A percentile compares a stretch with the other conserved stretches of the same genome.
phyloP scores from a whole-genome alignment of 2,329 filamentous ascomycete genomes.

The Cadophora luteo-olivacea region DNA sequence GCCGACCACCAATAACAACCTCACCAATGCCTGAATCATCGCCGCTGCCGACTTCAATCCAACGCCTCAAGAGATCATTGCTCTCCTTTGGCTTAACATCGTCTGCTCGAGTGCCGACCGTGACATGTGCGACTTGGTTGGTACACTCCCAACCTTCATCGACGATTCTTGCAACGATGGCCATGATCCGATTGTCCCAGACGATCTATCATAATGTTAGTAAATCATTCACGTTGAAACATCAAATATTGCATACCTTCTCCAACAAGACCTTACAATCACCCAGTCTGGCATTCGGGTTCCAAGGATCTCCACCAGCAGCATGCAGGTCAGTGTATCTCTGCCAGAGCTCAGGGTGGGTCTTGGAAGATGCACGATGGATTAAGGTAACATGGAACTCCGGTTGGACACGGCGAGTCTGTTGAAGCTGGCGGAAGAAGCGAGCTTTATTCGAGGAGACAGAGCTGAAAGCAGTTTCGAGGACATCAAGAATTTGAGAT shows the following conservation, averaged over 20 bases:
- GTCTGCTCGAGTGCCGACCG: conserved; percentile 78
- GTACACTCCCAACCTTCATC: conserved; percentile 71
- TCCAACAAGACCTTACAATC: conserved; percentile 69
- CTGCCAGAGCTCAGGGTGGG: conserved; percentile 76
- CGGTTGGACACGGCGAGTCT: conserved; percentile 77
- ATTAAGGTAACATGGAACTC: conserved; percentile 94
- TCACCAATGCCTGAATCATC: conserved; percentile 43
- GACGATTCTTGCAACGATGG: conserved; percentile 80
- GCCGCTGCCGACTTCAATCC: conserved; percentile 67
- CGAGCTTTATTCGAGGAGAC: conserved; percentile 58
- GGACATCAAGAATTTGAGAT: conserved; percentile 58
- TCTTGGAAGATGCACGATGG: conserved; percentile 70
- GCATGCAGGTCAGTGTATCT: conserved; percentile 68
- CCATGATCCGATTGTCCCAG: conserved; percentile 88
- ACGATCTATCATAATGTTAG: conserved; percentile 61
- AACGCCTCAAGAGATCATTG: conserved; percentile 80
- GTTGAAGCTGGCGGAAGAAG: conserved; percentile 79
- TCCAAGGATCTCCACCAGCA: conserved; percentile 41
- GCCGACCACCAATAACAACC: conserved; percentile 38
- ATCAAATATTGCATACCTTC: conserved; percentile 51
- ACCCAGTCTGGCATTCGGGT: conserved; percentile 62
- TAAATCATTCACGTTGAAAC: background rate
- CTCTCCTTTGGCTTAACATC: conserved; percentile 92
- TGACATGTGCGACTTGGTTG: conserved; percentile 86
- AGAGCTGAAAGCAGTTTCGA: conserved; percentile 73